These are phyloP conservation scores for Calonectria pseudoreteaudii DNA, from an alignment of 2,329 filamentous ascomycete genomes.

Conservation along the genomic window DNA sequence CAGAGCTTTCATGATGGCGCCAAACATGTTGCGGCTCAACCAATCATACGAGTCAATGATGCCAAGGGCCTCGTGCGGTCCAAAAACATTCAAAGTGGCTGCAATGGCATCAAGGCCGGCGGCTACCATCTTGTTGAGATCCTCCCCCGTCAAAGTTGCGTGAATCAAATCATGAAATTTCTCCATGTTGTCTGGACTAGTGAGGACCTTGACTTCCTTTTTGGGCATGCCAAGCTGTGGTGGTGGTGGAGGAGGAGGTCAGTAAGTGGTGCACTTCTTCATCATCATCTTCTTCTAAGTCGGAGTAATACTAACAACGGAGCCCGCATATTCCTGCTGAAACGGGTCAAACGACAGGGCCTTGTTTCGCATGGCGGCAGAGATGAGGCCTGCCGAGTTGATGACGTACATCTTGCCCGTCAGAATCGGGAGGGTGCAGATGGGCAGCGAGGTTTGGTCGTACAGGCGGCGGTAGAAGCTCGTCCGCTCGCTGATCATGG, in stretches of 20 bases:
- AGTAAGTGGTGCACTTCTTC: background rate
- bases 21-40: constrained; percentile 52
- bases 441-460: constrained; percentile 41
- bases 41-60: constrained; percentile 52
- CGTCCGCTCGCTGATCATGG: constrained; percentile 25
- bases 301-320: background rate
- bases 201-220: background rate
- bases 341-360: constrained; percentile 57
- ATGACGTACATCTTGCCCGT: constrained; percentile 58
- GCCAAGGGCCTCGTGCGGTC: background rate
- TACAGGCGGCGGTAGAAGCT: constrained; percentile 32
- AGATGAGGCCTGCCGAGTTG: constrained; percentile 51
- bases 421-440: constrained; percentile 58
- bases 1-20: constrained; percentile 53
- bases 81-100: constrained; percentile 15
- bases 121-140: constrained; percentile 24
- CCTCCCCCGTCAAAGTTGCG: constrained; percentile 21
- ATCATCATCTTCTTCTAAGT: no score
- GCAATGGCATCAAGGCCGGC: constrained; percentile 5
- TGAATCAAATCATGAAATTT: constrained; percentile 24
- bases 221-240: constrained; percentile 26
- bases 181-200: background rate
- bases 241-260: no score
- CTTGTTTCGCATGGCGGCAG: constrained; percentile 54
- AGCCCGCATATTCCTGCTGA: constrained; percentile 44